phyloP scores from a whole-genome alignment of 2,329 filamentous ascomycete genomes.

The Fusarium lateritium region DNA sequence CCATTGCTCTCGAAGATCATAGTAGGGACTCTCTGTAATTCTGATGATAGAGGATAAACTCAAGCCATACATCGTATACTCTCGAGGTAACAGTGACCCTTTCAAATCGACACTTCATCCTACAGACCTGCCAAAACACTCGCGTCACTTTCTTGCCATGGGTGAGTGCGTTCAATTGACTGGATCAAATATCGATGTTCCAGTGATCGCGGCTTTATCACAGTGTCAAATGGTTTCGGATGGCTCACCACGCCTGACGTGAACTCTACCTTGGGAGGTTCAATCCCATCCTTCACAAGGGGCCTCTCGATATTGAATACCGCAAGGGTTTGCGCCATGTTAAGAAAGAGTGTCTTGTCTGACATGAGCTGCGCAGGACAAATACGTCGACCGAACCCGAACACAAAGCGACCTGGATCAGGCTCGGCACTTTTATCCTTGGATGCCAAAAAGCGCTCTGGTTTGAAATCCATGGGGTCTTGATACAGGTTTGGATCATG shows the following conservation, averaged over 20 bases:
- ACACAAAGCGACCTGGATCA: slow-evolving; percentile 49
- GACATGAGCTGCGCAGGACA: slow-evolving; percentile 53
- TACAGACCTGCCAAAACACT: background rate
- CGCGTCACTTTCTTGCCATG: slow-evolving; percentile 38
- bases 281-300: background rate
- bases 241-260: slow-evolving; percentile 37
- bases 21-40: too few species aligned
- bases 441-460: slow-evolving; percentile 27
- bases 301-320: slow-evolving; percentile 58
- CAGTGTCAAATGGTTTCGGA: slow-evolving; percentile 20
- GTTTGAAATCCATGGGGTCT: slow-evolving; percentile 28
- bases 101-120: too few species aligned
- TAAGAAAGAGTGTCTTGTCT: slow-evolving; percentile 51
- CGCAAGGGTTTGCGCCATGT: slow-evolving; percentile 59
- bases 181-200: slow-evolving; percentile 22
- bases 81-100: too few species aligned
- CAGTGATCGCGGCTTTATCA: slow-evolving; percentile 25
- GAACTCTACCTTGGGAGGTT: slow-evolving; percentile 9
- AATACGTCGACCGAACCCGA: slow-evolving; percentile 54
- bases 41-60: too few species aligned
- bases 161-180: slow-evolving; percentile 18
- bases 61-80: too few species aligned
- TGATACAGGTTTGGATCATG: slow-evolving; percentile 30
- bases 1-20: too few species aligned
- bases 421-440: slow-evolving; percentile 40